Evolutionary conservation across 2,329 filamentous ascomycete genomes (phyloP).

Genomic region (Fusarium odoratissimum): DNA sequence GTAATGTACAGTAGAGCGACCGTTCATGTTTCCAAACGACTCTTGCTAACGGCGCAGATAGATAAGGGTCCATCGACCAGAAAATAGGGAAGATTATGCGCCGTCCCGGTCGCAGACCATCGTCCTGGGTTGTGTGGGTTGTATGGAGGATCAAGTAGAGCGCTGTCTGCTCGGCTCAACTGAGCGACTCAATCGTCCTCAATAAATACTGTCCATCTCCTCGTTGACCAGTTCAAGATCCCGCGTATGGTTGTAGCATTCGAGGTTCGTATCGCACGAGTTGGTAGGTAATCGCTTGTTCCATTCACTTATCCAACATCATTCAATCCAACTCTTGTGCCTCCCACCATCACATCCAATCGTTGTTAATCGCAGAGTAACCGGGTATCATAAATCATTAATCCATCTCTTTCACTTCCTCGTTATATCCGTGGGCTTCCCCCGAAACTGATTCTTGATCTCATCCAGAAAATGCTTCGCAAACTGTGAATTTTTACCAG

Average conservation of each 20-base stretch:
- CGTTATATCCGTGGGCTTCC: conserved; percentile 56
- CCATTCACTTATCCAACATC: background rate
- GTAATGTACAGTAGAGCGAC: background rate
- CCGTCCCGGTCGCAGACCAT: background rate
- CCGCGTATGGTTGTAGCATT: background rate
- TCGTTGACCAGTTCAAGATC: too few species aligned
- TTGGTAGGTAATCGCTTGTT: background rate
- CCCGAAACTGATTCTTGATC: conserved; percentile 61
- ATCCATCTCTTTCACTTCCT: conserved; percentile 36
- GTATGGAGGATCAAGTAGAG: background rate
- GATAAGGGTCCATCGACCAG: background rate
- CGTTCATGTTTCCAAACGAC: background rate
- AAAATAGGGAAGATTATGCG: background rate
- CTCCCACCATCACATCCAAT: background rate
- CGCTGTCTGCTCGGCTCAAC: too few species aligned
- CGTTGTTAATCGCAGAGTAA: background rate
- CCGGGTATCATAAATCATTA: conserved; percentile 13
- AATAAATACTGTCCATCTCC: background rate
- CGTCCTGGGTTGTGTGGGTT: background rate
- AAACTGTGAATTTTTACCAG: conserved; percentile 49
- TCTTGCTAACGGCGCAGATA: background rate
- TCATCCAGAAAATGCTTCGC: conserved; percentile 63
- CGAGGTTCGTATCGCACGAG: background rate
- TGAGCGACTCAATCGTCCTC: too few species aligned
- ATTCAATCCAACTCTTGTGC: background rate